Evolutionary conservation across 768 basidiomycete species (phyloP).

Genomic region (Lanmaoa rubissima): DNA sequence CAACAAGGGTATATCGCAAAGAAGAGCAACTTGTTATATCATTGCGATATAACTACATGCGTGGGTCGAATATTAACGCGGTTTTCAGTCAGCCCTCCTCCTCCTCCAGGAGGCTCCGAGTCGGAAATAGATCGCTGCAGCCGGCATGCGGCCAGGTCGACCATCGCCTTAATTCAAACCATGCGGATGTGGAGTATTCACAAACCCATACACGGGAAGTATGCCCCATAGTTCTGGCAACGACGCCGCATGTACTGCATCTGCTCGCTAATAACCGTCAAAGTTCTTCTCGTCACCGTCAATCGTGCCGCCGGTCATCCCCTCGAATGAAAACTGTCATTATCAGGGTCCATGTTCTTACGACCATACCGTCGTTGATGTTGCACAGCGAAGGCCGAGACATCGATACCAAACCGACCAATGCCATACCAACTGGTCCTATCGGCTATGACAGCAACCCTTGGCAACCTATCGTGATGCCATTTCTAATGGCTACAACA

Average conservation of each 20-base stretch:
- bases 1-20: not conserved
- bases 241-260: not conserved
- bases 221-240: not conserved
- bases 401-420: too few species aligned
- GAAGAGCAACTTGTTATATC: not conserved
- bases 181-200: not conserved
- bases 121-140: not conserved
- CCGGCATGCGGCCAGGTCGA: not conserved
- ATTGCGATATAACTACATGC: not conserved
- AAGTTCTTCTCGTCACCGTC: not conserved
- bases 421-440: too few species aligned
- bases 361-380: not conserved
- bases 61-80: not conserved
- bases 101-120: not conserved
- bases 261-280: not conserved
- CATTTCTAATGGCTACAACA: not conserved
- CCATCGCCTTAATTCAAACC: not conserved
- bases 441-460: too few species aligned
- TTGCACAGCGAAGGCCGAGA: not conserved
- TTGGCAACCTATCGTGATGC: too few species aligned
- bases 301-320: not conserved
- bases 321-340: not conserved
- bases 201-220: not conserved
- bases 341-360: not conserved
- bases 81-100: too few species aligned